A percentile compares a stretch with the other conserved stretches of the same genome.
These are phyloP conservation scores for Alternaria hordeiaustralica DNA, from an alignment of 2,329 filamentous ascomycete species.

Conservation along the genomic window DNA sequence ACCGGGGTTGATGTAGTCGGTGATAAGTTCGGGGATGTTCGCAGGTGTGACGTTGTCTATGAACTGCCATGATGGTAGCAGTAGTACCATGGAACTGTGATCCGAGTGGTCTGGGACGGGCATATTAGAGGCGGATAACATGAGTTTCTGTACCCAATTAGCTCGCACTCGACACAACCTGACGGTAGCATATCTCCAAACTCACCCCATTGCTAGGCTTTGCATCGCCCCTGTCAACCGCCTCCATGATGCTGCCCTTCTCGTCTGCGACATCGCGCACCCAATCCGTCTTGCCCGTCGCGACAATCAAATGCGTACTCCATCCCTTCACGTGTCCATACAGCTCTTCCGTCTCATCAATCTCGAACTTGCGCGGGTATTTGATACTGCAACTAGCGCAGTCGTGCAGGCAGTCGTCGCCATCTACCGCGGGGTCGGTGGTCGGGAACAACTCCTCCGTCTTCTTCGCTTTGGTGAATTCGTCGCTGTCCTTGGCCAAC, in stretches of 20 bases:
- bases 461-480: constrained; percentile 57
- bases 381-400: constrained; percentile 80
- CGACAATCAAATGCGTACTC: constrained; percentile 88
- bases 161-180: neutral
- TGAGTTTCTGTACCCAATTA: constrained; percentile 67
- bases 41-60: constrained; percentile 83
- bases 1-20: constrained; percentile 70
- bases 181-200: constrained; percentile 10
- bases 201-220: constrained; percentile 73
- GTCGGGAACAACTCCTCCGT: constrained; percentile 71
- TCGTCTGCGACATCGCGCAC: constrained; percentile 84
- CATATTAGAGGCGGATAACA: constrained; percentile 92
- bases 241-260: constrained; percentile 67
- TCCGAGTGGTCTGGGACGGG: constrained; percentile 74
- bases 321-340: constrained; percentile 88
- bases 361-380: constrained; percentile 75
- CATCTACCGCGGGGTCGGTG: constrained; percentile 78
- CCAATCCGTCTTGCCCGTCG: constrained; percentile 97
- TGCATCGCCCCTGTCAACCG: constrained; percentile 57
- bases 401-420: constrained; percentile 87
- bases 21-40: constrained; percentile 74
- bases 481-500: constrained; percentile 39
- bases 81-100: constrained; percentile 72
- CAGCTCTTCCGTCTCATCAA: constrained; percentile 78
- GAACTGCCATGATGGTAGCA: constrained; percentile 83